Conservation (phyloP, 768 basidiomycete species). For the Tricholoma furcatifolium region DNA sequence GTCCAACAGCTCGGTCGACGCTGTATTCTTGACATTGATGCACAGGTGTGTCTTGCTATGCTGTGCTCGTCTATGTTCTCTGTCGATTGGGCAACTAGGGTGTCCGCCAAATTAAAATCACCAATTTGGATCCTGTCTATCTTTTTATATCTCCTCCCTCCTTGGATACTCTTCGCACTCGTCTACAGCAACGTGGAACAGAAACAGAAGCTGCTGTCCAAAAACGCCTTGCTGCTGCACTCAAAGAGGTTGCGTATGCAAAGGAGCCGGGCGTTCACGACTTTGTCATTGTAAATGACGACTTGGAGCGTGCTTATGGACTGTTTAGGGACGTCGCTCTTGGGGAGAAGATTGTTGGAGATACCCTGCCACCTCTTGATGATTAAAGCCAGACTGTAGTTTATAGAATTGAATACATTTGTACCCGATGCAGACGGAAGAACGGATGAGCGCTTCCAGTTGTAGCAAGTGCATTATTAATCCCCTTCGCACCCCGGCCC, state of each 20-base stretch:
- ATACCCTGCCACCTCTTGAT: conserved; percentile 65
- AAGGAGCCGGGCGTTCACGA: conserved; percentile 74
- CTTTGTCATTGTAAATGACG: conserved; percentile 86
- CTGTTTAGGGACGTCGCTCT: conserved; percentile 76
- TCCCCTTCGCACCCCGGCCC: not conserved
- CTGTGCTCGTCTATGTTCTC: not conserved
- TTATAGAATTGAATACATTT: not conserved
- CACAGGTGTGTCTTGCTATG: conserved; percentile 61
- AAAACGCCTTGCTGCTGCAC: conserved; percentile 74
- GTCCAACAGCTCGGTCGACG: conserved; percentile 70
- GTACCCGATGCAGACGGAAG: no score
- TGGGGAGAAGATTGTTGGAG: conserved; percentile 60
- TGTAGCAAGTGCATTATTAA: no score
- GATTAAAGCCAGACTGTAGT: conserved; percentile 19
- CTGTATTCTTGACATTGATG: conserved; percentile 95
- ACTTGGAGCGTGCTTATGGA: conserved; percentile 78
- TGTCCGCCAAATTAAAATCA: conserved; percentile 87
- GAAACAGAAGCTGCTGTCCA: conserved; percentile 73
- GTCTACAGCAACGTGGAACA: conserved; percentile 80
- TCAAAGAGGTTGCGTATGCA: conserved; percentile 83
- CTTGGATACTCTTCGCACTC: conserved; percentile 61
- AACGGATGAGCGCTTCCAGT: no score
- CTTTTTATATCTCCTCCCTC: conserved; percentile 92
- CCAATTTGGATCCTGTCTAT: conserved; percentile 79
- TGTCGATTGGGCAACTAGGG: conserved; percentile 52